Base-by-base conservation (phyloP, 129 eudicot species). In the Escallonia herrerae region DNA sequence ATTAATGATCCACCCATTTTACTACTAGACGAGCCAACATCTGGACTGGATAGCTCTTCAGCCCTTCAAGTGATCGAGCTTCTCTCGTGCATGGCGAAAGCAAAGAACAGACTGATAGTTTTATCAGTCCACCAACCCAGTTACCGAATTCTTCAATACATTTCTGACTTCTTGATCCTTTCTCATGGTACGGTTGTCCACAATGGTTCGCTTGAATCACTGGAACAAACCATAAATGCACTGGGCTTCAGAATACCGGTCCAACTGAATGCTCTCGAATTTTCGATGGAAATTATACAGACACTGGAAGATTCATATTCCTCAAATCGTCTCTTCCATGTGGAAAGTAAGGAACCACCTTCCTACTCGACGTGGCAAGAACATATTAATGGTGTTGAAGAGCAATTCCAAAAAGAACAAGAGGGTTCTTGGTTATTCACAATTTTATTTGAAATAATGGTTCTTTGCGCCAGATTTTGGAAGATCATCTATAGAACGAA, bases 51-150 rank as follows among this genome's bases (percentile, higher is more conserved):
- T 68, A 86, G 96, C 74, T 75, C 83, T 63, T 94, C 95, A 42
- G 99, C 99, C 8, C 87, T 94, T 46, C 97, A 86, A 74, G 99
- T 94, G 9, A 78, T 89, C 37, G 99, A 89, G 81, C 72, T 94
- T 41, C 90, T 94, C 55, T 80, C 95, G 11, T 77, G 71, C 61
- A 88, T 88, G 95, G 89, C 95, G 2, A 77, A 68, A 69, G 62
- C 84, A 40, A 94, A 82, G 69, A 82, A 80, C 61, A 84, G 91
- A 58, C 84, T 86, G 49, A 82, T 94, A 15, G 61, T 94, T 14
- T 15, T 94, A 40, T 94, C 99, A 0, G 89, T 94, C 72, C 99
- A 94, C 63, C 99, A 94, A 78, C 99, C 99, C 2, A 89, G 99
- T 66, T 89, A 89, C 60, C 71, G 96, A 46, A 86, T 94, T 74